Base-by-base conservation (phyloP, 2,329 filamentous ascomycete species). In the Cadophora gregata region DNA sequence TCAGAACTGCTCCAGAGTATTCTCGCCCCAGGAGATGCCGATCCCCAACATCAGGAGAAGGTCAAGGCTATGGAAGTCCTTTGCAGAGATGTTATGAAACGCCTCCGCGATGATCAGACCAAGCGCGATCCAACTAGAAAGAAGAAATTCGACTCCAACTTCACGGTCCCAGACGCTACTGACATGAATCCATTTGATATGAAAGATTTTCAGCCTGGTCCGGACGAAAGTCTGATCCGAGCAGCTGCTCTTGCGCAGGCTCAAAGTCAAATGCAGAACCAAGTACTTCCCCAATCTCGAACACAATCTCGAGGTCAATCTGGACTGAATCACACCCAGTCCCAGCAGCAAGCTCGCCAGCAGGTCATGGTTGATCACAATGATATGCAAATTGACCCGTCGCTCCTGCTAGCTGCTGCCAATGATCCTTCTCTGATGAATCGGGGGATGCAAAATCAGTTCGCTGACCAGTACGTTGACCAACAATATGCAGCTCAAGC, bases 51-150 rank as follows among this genome's bases (percentile, higher is more conserved):
- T 64, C 74, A 79, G 25, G 78, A 81, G 55, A 91, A 88, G 75
- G 75, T 86, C 38, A 88, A 86, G 70, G 90, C 90, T 1, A 77
- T 94, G 56, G 90, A 94, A 68, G 82, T 91, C 0, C 79, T 96
- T 3, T 90, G 90, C 62, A 85, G 88, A 61, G 92, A 95, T 78
- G 90, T 93, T 21, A 89, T 92, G 84, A 94, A 94, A 79, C 84
- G 92, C 58, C 83, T 91, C 62, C 86, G 90, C 42, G 90, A 93
- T 72, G 89, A 92, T 70, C 85, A 86, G 67, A 82, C 81, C 0
- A 87, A 86, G 70, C 82, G 83, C 64, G 81, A 88, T 72, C 79
- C 83, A 2, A 80, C 80, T 16, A 80, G 80, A 64, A 80, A 78
- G 75, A 81, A 79, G 71, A 73, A 74, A 69, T 74, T 76, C 24